These are phyloP conservation scores for Pseudopithomyces chartarum DNA, from an alignment of 2,329 filamentous ascomycete species.

Conservation along the genomic window DNA sequence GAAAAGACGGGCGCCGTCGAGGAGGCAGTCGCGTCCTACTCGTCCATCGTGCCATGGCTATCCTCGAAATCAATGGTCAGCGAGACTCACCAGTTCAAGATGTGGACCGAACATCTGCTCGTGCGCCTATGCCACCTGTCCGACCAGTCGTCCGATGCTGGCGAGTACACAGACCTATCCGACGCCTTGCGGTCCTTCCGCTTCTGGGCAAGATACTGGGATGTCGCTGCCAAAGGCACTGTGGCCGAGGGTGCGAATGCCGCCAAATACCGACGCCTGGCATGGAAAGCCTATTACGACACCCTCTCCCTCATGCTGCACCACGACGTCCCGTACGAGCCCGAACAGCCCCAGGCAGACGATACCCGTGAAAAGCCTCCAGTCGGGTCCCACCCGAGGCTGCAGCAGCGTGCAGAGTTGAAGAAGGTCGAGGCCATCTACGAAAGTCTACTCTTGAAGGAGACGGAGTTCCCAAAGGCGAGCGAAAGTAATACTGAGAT, in stretches of 20 bases:
- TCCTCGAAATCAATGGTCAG: slow-evolving; percentile 58
- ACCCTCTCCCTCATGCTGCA: slow-evolving; percentile 78
- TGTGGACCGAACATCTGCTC: slow-evolving; percentile 79
- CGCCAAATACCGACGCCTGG: slow-evolving; percentile 58
- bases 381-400: slow-evolving; percentile 32
- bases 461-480: slow-evolving; percentile 83
- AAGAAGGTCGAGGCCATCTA: slow-evolving; percentile 80
- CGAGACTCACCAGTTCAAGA: slow-evolving; percentile 62
- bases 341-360: slow-evolving; percentile 45
- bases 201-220: slow-evolving; percentile 73
- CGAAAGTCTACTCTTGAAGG: slow-evolving; percentile 75
- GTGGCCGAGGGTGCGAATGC: slow-evolving; percentile 23
- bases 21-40: slow-evolving; percentile 71
- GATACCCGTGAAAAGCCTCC: slow-evolving; percentile 28
- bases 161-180: slow-evolving; percentile 30
- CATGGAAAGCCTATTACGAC: slow-evolving; percentile 87
- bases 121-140: slow-evolving; percentile 76
- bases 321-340: slow-evolving; percentile 63
- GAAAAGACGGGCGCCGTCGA: slow-evolving; percentile 46
- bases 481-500: slow-evolving; percentile 78
- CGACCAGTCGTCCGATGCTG: slow-evolving; percentile 58
- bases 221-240: slow-evolving; percentile 26
- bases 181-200: slow-evolving; percentile 56
- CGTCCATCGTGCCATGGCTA: slow-evolving; percentile 68
- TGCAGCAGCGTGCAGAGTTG: slow-evolving; percentile 71